phyloP scores from a whole-genome alignment of 2,329 filamentous ascomycete genomes.

The Didymella keratinophila region DNA sequence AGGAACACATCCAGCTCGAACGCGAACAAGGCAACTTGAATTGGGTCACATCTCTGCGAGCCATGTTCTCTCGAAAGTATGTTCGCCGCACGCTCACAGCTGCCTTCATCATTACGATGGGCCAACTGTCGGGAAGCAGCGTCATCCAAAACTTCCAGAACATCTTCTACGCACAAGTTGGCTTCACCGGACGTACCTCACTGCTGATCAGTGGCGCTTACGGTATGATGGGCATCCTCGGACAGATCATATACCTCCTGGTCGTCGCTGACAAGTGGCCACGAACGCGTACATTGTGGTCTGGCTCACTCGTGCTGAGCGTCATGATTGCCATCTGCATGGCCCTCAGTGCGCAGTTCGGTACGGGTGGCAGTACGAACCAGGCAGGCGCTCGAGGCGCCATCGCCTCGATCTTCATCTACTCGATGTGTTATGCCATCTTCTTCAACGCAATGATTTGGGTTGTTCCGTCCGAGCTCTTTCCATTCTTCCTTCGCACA shows the following conservation, averaged over 20 bases:
- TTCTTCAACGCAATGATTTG: neutral
- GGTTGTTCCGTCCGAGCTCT: neutral
- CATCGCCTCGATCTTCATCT: neutral
- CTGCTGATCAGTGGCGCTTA: neutral
- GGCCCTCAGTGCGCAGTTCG: neutral
- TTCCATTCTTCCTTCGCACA: neutral
- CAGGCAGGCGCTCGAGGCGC: neutral
- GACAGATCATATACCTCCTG: neutral
- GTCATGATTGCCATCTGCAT: neutral
- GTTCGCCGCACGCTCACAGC: conserved; percentile 9
- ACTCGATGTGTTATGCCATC: neutral
- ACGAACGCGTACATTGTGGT: neutral
- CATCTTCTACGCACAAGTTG: neutral
- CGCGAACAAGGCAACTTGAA: too few species aligned
- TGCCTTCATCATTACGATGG: conserved; percentile 11
- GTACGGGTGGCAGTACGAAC: neutral
- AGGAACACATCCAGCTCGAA: neutral
- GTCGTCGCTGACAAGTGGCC: neutral
- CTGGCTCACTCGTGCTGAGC: neutral
- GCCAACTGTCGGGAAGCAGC: conserved; percentile 3
- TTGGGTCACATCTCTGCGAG: neutral
- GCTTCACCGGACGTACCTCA: neutral
- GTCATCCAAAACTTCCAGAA: conserved; percentile 13
- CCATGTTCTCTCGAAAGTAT: conserved; percentile 7
- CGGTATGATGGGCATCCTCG: neutral